Percentiles rank a stretch among this genome's conserved stretches.
Evolutionary conservation across 257 asterid genomes (phyloP).

Genomic region (Nicotiana noctiflora): DNA sequence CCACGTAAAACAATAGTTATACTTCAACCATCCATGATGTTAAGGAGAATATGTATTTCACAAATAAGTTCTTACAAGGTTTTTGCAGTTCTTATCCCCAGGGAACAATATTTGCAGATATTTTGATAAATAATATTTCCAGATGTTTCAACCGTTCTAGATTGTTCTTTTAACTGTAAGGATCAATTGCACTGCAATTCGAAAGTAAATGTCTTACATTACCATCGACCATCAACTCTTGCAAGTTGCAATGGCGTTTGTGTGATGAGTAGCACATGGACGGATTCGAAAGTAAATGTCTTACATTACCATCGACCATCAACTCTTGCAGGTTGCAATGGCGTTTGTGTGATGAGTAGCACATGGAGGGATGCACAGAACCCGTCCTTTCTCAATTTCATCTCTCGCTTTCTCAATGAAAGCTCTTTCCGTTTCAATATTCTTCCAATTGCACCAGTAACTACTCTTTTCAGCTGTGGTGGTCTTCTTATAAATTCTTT

Average conservation of each 20-base stretch:
- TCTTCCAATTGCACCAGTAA: slow-evolving; percentile 80
- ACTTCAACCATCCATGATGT: neutral
- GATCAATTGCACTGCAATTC: neutral
- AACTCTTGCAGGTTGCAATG: slow-evolving; percentile 48
- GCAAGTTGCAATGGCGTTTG: slow-evolving; percentile 76
- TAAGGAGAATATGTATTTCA: neutral
- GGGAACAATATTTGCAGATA: neutral
- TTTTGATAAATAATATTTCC: neutral
- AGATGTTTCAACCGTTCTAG: neutral
- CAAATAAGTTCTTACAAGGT: neutral
- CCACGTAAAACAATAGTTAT: neutral
- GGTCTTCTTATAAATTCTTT: slow-evolving; percentile 3
- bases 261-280: slow-evolving; percentile 80
- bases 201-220: neutral
- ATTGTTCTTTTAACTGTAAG: neutral
- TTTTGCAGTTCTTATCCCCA: neutral
- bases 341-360: slow-evolving; percentile 82
- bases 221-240: neutral
- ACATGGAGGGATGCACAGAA: slow-evolving; percentile 76
- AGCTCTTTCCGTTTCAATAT: slow-evolving; percentile 60
- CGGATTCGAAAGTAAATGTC: slow-evolving; percentile 12
- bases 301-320: neutral
- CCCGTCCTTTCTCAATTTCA: slow-evolving; percentile 76
- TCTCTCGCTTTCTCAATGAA: slow-evolving; percentile 64
- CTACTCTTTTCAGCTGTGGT: slow-evolving; percentile 12